Evolutionary conservation across 495 filamentous ascomycete species (phyloP), one percentile per base, ranked within the genome.

Genomic region (Penicillium cosmopolitanum): DNA sequence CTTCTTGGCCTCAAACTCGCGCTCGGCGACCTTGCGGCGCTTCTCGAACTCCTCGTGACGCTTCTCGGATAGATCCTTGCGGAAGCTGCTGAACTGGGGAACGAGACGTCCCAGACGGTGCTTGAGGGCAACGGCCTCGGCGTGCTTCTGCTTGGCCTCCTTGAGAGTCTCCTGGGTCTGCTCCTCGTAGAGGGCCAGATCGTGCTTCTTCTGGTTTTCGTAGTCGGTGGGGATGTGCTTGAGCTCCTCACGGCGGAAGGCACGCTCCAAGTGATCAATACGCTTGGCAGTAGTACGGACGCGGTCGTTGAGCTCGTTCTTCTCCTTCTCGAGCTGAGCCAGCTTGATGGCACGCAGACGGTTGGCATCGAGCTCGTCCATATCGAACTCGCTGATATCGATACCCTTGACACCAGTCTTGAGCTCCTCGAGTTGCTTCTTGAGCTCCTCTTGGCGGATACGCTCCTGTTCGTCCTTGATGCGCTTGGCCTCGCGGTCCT

Each of bases 191-290:
- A 91, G 85, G 42, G 85, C 89, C 56, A 89, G 65, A 69, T 98
- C 95, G 25, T 75, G 82, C 73, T 93, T 85, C 70, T 89, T 88
- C 79, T 98, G 95, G 47, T 78, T 78, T 57, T 89, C 92, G 61
- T 94, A 96, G 69, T 98, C 96, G 54, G 89, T 84, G 51, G 87
- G 79, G 51, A 98, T 80, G 72, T 96, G 91, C 84, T 97, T 97
- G 65, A 90, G 74, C 72, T 98, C 95, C 74, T 98, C 96, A 64
- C 91, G 89, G 65, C 96, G 85, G 83, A 95, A 94, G 23, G 95
- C 96, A 77, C 95, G 91, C 82, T 98, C 95, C 65, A 98, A 81
- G 77, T 98, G 95, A 73, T 98, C 95, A 70, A 98, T 93, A 60
- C 95, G 88, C 84, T 97, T 97, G 71, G 89, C 90, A 50, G 94